Conservation (phyloP, 148 eudicot species). For the Rhododendron williamsianum region DNA sequence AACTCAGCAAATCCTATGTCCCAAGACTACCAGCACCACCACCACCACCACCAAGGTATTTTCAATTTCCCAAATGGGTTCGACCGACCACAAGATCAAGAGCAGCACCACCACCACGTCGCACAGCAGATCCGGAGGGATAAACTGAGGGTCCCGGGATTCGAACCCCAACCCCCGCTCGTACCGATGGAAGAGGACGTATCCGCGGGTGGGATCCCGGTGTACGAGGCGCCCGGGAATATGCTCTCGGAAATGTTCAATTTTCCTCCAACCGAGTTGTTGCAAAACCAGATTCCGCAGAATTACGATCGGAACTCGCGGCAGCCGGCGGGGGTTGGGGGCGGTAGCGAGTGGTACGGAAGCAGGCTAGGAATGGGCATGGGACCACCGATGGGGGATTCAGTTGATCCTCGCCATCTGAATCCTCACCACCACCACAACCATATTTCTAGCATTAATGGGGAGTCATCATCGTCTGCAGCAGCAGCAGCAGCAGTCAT, state of each 20-base stretch:
- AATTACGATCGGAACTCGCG: slow-evolving; percentile 16
- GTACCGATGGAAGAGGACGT: slow-evolving; percentile 25
- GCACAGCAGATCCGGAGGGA: slow-evolving; percentile 49
- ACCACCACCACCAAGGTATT: slow-evolving; percentile 40
- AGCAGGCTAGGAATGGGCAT: slow-evolving; percentile 16
- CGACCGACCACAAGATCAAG: slow-evolving; percentile 28
- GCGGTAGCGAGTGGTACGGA: slow-evolving; percentile 30
- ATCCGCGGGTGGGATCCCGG: slow-evolving; percentile 22
- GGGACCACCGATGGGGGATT: slow-evolving; percentile 14
- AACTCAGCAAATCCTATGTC: slow-evolving; percentile 54
- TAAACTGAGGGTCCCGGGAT: slow-evolving; percentile 34
- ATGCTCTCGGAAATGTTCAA: slow-evolving; percentile 60
- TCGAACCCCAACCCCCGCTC: slow-evolving; percentile 22
- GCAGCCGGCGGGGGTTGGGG: slow-evolving; percentile 5
- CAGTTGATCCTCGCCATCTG: not conserved
- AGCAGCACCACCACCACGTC: not conserved
- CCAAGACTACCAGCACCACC: slow-evolving; percentile 39
- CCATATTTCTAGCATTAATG: slow-evolving; percentile 42
- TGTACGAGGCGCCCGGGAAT: slow-evolving; percentile 32
- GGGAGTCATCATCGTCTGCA: slow-evolving; percentile 11
- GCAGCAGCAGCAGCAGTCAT: slow-evolving; percentile 54
- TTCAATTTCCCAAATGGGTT: slow-evolving; percentile 45
- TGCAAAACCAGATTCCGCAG: slow-evolving; percentile 32
- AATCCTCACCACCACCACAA: slow-evolving; percentile 18
- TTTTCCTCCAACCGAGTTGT: slow-evolving; percentile 32